Evolutionary conservation across 2,329 filamentous ascomycete genomes (phyloP).

Genomic region (Hypoxylon sp.): DNA sequence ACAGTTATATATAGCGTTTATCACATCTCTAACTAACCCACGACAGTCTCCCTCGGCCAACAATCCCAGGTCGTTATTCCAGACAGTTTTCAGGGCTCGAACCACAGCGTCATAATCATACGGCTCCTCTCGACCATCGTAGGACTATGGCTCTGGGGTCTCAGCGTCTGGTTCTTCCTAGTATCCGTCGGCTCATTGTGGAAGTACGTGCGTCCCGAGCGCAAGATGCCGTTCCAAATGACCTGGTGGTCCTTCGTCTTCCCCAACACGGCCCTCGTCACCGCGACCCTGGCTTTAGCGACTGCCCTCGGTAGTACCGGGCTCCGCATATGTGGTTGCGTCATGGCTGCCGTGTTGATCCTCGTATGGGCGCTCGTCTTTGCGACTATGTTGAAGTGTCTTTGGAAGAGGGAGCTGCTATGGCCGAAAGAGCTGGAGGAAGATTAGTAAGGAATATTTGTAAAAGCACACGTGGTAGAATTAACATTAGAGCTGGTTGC

Average conservation of each 20-base stretch:
- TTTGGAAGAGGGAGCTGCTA: conserved; percentile 76
- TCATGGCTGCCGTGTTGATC: conserved; percentile 76
- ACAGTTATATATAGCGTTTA: neutral
- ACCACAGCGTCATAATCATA: conserved; percentile 61
- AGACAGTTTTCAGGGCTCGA: conserved; percentile 58
- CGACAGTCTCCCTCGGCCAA: conserved; percentile 61
- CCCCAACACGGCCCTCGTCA: conserved; percentile 82
- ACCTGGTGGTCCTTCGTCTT: conserved; percentile 89
- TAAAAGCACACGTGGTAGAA: neutral
- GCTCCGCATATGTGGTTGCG: conserved; percentile 77
- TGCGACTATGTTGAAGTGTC: conserved; percentile 77
- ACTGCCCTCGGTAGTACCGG: conserved; percentile 71
- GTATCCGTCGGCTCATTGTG: conserved; percentile 83
- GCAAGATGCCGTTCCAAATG: conserved; percentile 82
- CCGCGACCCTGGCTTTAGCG: conserved; percentile 80
- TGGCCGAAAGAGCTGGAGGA: conserved; percentile 76
- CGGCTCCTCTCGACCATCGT: conserved; percentile 70
- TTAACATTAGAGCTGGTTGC: neutral
- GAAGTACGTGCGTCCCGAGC: conserved; percentile 71
- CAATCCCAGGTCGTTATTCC: conserved; percentile 62
- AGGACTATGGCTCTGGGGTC: conserved; percentile 84
- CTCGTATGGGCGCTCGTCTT: conserved; percentile 79
- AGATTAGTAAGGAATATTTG: conserved; percentile 20
- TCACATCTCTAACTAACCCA: neutral
- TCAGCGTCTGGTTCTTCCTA: conserved; percentile 89